Base-by-base conservation (phyloP, 2,329 filamentous ascomycete genomes). In the Aspergillus sp. region DNA sequence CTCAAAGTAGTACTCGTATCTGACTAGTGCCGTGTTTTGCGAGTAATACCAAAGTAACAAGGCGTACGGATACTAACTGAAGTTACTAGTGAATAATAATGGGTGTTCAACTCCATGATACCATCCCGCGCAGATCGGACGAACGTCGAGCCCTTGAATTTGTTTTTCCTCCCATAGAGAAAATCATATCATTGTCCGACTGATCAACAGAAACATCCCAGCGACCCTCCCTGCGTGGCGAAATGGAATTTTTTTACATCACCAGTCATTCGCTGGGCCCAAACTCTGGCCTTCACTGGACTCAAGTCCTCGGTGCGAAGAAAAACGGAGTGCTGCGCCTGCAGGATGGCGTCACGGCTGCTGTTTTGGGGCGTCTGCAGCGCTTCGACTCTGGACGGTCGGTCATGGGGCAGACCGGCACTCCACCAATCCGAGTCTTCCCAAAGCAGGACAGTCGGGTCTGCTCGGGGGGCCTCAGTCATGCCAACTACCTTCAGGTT, bases 271-370 rank as follows among this genome's bases (percentile, higher is more conserved):
- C 33, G 51, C 42, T 17, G 33, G 27, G 50, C 39, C 27, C 57
- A 30, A 50, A 33, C 34, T 30, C 20, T 59, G 19, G 47, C 22
- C 30, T 27, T 27, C 46, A 44, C 56, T 45, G 45, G 48, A 22
- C 51, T 55, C 49, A 47, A 39, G 54, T 55, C 44, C 41, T 50
- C 34, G 27, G 19, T 46, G 41, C 51, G 45, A 51, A 56, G 17
- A 20, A 58, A 51, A 47, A 64, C 55, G 46, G 44, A 46, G 54
- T 37, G 34, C 52, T 56, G 46, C 41, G 51, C 42, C 61, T 64
- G 62, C 59, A 58, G 42, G 42, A 66, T 66, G 65, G 57, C 65
- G 64, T 67, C 64, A 67, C 58, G 49, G 61, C 51, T 65, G 42
- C 60, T 63, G 46, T 45, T 62, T 66, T 58, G 54, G 64, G 60